Percentiles rank a stretch among this genome's conserved stretches.
phyloP scores from a whole-genome alignment of 1,284 basidiomycete species.

The Grifola frondosa region DNA sequence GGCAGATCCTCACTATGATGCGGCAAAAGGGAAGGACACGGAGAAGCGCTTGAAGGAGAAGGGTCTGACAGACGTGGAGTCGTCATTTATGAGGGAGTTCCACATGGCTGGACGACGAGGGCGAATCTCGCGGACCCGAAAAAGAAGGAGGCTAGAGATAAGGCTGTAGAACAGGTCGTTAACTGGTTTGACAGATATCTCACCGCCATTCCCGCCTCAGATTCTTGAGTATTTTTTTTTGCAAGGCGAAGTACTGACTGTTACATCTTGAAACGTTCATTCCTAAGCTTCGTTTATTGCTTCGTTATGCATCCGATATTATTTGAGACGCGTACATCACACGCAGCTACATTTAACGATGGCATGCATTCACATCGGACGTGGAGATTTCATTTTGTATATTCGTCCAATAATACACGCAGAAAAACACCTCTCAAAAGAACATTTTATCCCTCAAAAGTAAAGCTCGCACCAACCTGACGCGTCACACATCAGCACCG shows the following conservation, averaged over 20 bases:
- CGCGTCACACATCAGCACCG: slow-evolving; percentile 4
- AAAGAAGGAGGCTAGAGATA: slow-evolving; percentile 22
- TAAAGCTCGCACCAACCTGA: slow-evolving; percentile 70
- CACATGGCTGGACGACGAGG: slow-evolving; percentile 25
- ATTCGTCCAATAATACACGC: no score
- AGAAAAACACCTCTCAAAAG: no score
- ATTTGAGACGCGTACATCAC: no score
- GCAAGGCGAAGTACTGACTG: no score
- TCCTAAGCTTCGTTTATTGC: no score
- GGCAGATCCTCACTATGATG: slow-evolving; percentile 11
- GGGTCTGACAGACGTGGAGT: slow-evolving; percentile 21
- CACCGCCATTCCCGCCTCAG: no score
- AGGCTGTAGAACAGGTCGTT: slow-evolving; percentile 21
- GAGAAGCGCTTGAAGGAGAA: slow-evolving; percentile 18
- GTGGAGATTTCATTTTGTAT: no score
- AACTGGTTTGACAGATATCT: slow-evolving; percentile 23
- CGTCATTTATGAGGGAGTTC: slow-evolving; percentile 21
- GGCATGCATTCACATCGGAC: no score
- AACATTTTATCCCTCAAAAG: slow-evolving; percentile 61
- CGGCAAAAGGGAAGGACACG: slow-evolving; percentile 16
- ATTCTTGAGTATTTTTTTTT: no score
- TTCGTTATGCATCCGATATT: no score
- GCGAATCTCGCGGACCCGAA: slow-evolving; percentile 14
- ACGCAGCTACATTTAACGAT: no score
- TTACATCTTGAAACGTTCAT: no score